Percentiles rank a stretch among this genome's conserved stretches.
Evolutionary conservation across 805 yeast species (phyloP).

Genomic region (Hanseniaspora occidentalis): DNA sequence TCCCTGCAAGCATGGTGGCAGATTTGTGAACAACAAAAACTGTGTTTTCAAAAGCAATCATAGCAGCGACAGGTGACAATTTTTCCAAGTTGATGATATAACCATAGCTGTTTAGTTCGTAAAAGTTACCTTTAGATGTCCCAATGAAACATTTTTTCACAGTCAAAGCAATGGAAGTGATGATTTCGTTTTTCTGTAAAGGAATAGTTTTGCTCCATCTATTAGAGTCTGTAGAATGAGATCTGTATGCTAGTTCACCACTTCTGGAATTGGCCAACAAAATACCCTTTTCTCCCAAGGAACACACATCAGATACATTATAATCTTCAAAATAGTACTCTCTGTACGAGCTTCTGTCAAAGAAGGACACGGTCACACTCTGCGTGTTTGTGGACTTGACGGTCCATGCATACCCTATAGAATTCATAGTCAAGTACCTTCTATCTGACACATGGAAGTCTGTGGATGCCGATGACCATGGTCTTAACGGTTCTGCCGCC

Average conservation of each 20-base stretch:
- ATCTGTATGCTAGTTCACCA: conserved; percentile 49
- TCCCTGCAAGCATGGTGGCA: conserved; percentile 18
- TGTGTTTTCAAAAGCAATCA: conserved; percentile 43
- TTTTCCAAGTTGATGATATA: conserved; percentile 59
- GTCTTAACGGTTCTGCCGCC: conserved; percentile 24
- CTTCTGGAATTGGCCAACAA: conserved; percentile 40
- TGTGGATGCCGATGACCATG: conserved; percentile 81
- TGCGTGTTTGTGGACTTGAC: conserved; percentile 47
- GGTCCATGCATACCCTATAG: conserved; percentile 71
- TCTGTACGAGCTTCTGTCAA: conserved; percentile 60
- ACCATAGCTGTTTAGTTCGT: conserved; percentile 63
- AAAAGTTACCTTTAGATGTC: conserved; percentile 62
- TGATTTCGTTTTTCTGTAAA: conserved; percentile 35
- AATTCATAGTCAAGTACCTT: conserved; percentile 69
- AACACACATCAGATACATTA: conserved; percentile 59
- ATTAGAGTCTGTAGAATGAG: conserved; percentile 50
- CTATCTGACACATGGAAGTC: conserved; percentile 59
- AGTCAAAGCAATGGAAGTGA: conserved; percentile 62
- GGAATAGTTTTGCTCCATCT: conserved; percentile 64
- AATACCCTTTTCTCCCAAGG: conserved; percentile 54
- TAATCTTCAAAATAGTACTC: conserved; percentile 82
- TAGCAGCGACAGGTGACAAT: conserved; percentile 57
- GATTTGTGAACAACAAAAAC: conserved; percentile 39
- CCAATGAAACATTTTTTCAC: conserved; percentile 51
- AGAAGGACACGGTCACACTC: conserved; percentile 77